Percentiles rank a stretch among this genome's conserved stretches.
Conservation (phyloP, 225 moss, liverwort and hornwort species). For the Marchantia polymorpha region DNA sequence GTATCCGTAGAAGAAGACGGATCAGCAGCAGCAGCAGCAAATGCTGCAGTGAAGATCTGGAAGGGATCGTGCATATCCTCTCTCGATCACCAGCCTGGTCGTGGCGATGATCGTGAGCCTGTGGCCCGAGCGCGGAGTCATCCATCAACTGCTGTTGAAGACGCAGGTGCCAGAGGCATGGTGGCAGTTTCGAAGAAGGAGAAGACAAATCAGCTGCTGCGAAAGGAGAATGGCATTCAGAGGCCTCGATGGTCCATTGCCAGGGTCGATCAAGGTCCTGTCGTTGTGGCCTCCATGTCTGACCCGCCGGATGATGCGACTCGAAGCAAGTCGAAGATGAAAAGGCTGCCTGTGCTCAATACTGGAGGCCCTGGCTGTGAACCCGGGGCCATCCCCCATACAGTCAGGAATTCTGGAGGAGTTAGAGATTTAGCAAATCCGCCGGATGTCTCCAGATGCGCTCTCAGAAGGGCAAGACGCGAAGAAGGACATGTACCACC, state of each 20-base stretch:
- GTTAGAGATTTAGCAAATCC: constrained; percentile 1
- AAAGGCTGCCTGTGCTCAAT: not conserved
- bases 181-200: not conserved
- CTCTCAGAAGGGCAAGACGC: not conserved
- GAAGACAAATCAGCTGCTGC: not conserved
- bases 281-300: not conserved
- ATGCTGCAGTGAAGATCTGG: constrained; percentile 6
- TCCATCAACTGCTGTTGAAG: not conserved
- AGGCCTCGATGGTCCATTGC: constrained; percentile 16
- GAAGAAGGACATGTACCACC: not conserved
- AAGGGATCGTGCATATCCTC: not conserved
- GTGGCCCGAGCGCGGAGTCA: not conserved
- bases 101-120: not conserved
- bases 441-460: not conserved
- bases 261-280: not conserved
- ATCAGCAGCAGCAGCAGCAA: not conserved
- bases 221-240: not conserved
- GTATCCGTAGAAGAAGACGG: not conserved
- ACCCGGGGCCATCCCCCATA: not conserved
- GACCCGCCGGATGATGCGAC: constrained; percentile 5
- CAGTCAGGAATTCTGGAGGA: not conserved
- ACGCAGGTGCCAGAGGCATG: too few relatives aligned
- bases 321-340: not conserved
- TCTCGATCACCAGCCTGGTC: not conserved
- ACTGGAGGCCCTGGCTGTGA: not conserved